Conservation (phyloP, 2,329 filamentous ascomycete species). For the Chalara sp. region DNA sequence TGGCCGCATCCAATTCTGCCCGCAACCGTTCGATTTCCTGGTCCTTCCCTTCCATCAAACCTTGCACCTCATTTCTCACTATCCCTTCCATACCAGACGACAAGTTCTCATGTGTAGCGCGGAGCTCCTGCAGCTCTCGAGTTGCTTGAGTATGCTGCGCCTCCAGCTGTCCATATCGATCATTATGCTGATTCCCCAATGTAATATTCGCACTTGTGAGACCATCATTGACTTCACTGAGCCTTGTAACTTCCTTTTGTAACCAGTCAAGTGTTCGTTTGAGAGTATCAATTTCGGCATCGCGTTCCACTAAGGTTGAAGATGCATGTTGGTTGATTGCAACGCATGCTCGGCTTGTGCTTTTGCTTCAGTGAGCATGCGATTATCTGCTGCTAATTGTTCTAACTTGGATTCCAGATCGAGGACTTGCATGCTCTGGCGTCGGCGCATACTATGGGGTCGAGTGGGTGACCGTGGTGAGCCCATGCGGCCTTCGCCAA, state of each 20-base stretch:
- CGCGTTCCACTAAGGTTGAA: conserved; percentile 69
- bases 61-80: conserved; percentile 53
- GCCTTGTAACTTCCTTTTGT: conserved; percentile 71
- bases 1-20: conserved; percentile 66
- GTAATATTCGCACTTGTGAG: conserved; percentile 72
- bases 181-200: conserved; percentile 68
- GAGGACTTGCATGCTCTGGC: conserved; percentile 94
- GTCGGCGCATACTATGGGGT: conserved; percentile 91
- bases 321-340: conserved; percentile 57
- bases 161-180: conserved; percentile 62
- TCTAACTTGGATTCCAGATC: conserved; percentile 85
- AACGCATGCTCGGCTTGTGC: conserved; percentile 60
- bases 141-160: conserved; percentile 58
- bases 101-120: conserved; percentile 54
- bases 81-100: conserved; percentile 56
- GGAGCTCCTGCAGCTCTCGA: conserved; percentile 63
- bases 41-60: conserved; percentile 73
- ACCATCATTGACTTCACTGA: conserved; percentile 77
- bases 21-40: conserved; percentile 74
- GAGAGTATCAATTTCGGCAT: conserved; percentile 79
- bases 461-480: conserved; percentile 89
- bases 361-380: conserved; percentile 67
- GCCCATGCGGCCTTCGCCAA: conserved; percentile 77
- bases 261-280: conserved; percentile 72
- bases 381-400: conserved; percentile 79